A percentile compares a stretch with the other conserved stretches of the same genome.
Evolutionary conservation across 2,329 filamentous ascomycete species (phyloP).

Genomic region (Hymenoscyphus occultus): DNA sequence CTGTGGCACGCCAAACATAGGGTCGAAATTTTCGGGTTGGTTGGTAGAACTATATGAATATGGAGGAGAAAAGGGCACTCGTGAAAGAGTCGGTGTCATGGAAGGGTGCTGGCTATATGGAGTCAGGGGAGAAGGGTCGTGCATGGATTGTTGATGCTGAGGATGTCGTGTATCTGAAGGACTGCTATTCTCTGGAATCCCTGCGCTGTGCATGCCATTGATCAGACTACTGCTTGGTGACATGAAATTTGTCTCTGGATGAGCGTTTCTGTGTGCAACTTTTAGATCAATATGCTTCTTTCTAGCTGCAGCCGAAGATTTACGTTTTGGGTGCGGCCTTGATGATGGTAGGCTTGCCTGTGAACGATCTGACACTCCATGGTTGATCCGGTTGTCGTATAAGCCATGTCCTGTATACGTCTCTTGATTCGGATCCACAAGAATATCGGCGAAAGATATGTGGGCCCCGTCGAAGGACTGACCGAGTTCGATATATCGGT

Average conservation of each 20-base stretch:
- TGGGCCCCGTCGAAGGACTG: constrained; percentile 70
- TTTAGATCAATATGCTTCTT: constrained; percentile 38
- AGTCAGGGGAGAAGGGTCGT: constrained; percentile 20
- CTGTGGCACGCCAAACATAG: constrained; percentile 57
- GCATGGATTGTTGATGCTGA: constrained; percentile 18
- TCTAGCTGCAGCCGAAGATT: constrained; percentile 18
- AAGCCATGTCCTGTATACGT: constrained; percentile 50
- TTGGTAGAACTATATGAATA: constrained; percentile 31
- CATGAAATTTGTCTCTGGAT: constrained; percentile 31
- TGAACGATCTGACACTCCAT: constrained; percentile 18
- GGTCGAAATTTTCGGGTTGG: constrained; percentile 46
- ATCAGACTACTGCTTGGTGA: constrained; percentile 29
- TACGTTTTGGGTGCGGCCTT: constrained; percentile 24
- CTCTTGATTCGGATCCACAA: constrained; percentile 58
- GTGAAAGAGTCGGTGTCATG: constrained; percentile 22
- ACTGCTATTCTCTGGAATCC: constrained; percentile 10
- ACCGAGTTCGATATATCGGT: constrained; percentile 64
- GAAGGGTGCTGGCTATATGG: constrained; percentile 14
- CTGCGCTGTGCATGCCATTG: constrained; percentile 12
- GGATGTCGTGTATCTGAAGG: constrained; percentile 2
- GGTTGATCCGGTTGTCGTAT: constrained; percentile 43
- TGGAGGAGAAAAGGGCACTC: constrained; percentile 37
- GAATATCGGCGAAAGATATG: constrained; percentile 65
- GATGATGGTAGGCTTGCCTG: constrained; percentile 5
- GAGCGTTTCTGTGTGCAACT: constrained; percentile 33